Base-by-base conservation (phyloP, 179 eudicot genomes). In the Nepenthes alata region DNA sequence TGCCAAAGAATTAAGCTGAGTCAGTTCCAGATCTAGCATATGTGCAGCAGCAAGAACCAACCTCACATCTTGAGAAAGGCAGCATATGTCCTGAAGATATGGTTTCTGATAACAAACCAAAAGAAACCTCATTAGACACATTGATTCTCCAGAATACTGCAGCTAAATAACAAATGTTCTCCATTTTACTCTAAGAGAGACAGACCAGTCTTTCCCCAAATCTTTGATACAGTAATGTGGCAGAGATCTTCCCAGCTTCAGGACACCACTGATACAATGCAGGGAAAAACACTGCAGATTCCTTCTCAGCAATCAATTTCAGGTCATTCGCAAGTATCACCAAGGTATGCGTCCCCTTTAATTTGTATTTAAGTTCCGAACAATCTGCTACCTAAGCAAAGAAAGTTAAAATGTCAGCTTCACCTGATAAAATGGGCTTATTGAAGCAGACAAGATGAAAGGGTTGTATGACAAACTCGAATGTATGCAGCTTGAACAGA, bases 131-230 rank as follows among this genome's bases (percentile, higher is more conserved):
- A 55, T 58, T 37, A 59, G 12, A 6, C 25, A 9, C 37, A 66
- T n/a, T 12, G 47, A 58, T 45, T 44, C 61, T 57, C 60, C 37
- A 45, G 55, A 65, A 47, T 37, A 37, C 58, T n/a, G 59, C 58
- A 59, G 47, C 53, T 34, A 67, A 53, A 64, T 49, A 35, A 37
- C 37, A n/a, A 6, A 49, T 14, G 9, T 25, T 25, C 25, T 25
- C 11, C 58, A 25, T 55, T 16, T 57, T 37, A 25, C 25, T 13
- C 44, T 11, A 13, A 47, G 54, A 6, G 34, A 15, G 67, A 25
- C 88, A 59, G 62, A 91, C 97, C 96, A 91, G 70, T 77, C 76
- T 82, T 74, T 86, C 85, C 63, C 82, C 82, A 74, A 77, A 91
- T 58, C 70, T 64, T 59, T 65, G 86, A 71, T 91, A 80, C 71